Evolutionary conservation across 2,329 filamentous ascomycete genomes (phyloP).

Genomic region (Tolypocladium inflatum): DNA sequence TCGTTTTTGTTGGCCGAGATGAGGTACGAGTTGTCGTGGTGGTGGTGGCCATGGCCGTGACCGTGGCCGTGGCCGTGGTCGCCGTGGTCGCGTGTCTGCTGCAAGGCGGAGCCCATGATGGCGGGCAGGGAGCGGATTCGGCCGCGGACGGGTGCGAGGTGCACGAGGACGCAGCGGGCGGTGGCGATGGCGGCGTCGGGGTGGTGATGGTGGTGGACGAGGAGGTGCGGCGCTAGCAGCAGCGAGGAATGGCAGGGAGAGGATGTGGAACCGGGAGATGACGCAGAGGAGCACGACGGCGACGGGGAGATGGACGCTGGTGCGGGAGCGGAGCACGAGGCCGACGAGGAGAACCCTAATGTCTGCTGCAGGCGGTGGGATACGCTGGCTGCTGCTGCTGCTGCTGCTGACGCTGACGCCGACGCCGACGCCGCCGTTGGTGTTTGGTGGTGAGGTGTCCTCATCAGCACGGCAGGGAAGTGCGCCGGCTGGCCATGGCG

Average conservation of each 20-base stretch:
- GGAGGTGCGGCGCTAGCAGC: background rate
- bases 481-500: background rate
- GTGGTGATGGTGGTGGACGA: background rate
- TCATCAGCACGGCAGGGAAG: background rate
- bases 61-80: slow-evolving; percentile 30
- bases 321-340: background rate
- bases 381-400: slow-evolving; percentile 1
- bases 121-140: slow-evolving; percentile 11
- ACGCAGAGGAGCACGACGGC: background rate
- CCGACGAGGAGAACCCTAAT: background rate
- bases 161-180: slow-evolving; percentile 7
- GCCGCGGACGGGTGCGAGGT: slow-evolving; percentile 10
- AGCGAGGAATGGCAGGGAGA: slow-evolving; percentile 2
- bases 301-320: background rate
- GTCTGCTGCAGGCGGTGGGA: slow-evolving; percentile 1
- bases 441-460: background rate
- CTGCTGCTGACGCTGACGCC: background rate
- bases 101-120: slow-evolving; percentile 19
- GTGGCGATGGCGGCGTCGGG: slow-evolving; percentile 2
- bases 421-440: background rate
- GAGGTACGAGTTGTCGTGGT: slow-evolving; percentile 75
- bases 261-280: slow-evolving; percentile 1
- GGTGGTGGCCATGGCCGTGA: slow-evolving; percentile 60
- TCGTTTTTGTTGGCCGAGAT: slow-evolving; percentile 77
- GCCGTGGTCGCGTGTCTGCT: slow-evolving; percentile 22